Percentiles rank a stretch among this genome's conserved stretches.
Conservation (phyloP, 768 basidiomycete genomes). For the Suillus fuscotomentosus region DNA sequence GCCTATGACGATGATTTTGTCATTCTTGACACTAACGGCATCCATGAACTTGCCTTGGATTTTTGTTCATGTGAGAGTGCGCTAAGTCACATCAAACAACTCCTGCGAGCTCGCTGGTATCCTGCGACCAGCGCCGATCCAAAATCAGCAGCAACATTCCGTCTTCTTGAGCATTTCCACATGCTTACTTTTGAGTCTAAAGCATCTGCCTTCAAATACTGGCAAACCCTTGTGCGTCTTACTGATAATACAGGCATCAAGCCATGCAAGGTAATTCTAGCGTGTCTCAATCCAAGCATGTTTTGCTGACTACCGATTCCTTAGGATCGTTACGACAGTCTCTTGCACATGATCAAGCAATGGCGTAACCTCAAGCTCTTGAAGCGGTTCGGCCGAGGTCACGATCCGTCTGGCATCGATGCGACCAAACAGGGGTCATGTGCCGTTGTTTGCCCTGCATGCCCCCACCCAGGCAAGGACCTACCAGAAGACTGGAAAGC, state of each 20-base stretch:
- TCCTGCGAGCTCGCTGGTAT: constrained; percentile 10
- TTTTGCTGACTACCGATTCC: not conserved
- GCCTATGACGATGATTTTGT: constrained; percentile 14
- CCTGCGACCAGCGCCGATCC: not conserved
- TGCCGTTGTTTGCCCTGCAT: too few relatives aligned
- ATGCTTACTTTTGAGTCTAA: constrained; percentile 29
- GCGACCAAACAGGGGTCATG: too few relatives aligned
- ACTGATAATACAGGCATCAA: constrained; percentile 25
- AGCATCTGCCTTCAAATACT: constrained; percentile 26
- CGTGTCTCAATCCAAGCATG: constrained; percentile 11
- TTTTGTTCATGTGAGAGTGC: constrained; percentile 13
- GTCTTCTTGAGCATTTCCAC: constrained; percentile 23
- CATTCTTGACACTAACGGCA: constrained; percentile 19
- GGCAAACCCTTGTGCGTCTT: constrained; percentile 19
- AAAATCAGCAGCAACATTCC: not conserved
- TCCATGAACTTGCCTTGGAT: constrained; percentile 18
- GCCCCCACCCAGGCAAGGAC: too few relatives aligned
- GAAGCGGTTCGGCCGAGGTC: not conserved
- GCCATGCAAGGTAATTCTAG: not conserved
- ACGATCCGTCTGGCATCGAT: too few relatives aligned
- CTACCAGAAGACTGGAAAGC: too few relatives aligned
- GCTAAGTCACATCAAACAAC: constrained; percentile 4
- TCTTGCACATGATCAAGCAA: not conserved
- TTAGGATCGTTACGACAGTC: not conserved
- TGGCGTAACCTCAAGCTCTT: not conserved